phyloP scores from a whole-genome alignment of 2,329 filamentous ascomycete genomes.

The Fusarium foetens region DNA sequence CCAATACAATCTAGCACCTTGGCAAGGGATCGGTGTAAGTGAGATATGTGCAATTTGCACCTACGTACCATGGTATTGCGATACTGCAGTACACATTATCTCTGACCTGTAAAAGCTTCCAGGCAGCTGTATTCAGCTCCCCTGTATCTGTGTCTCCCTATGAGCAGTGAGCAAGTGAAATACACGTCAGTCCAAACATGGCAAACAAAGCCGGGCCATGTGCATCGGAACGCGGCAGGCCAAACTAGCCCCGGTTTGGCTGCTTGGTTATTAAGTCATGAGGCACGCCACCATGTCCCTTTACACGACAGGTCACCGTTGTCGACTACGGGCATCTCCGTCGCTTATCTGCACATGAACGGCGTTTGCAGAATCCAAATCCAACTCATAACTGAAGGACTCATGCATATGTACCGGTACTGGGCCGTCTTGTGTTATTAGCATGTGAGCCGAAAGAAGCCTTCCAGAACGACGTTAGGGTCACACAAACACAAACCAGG shows the following conservation, averaged over 20 bases:
- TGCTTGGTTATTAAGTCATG: slow-evolving; percentile 11
- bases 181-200: slow-evolving; percentile 12
- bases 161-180: neutral
- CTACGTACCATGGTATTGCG: neutral
- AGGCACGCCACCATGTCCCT: slow-evolving; percentile 28
- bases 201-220: slow-evolving; percentile 10
- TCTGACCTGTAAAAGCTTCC: neutral
- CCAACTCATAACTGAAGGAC: neutral
- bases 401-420: slow-evolving; percentile 19
- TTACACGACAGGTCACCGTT: slow-evolving; percentile 27
- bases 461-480: slow-evolving; percentile 38
- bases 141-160: neutral
- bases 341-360: slow-evolving; percentile 43
- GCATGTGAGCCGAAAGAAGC: slow-evolving; percentile 28
- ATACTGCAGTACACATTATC: neutral
- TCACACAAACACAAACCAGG: slow-evolving; percentile 13
- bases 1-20: slow-evolving; percentile 1
- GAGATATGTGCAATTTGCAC: neutral
- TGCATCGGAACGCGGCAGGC: slow-evolving; percentile 15
- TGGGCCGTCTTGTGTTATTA: neutral
- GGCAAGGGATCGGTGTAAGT: slow-evolving; percentile 9
- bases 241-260: slow-evolving; percentile 3
- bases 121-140: neutral
- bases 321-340: slow-evolving; percentile 37
- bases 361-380: slow-evolving; percentile 15